Evolutionary conservation across 78 protist genomes (phyloP), one percentile per base, ranked within the genome.

Genomic region (Dictyostelium purpureum): DNA sequence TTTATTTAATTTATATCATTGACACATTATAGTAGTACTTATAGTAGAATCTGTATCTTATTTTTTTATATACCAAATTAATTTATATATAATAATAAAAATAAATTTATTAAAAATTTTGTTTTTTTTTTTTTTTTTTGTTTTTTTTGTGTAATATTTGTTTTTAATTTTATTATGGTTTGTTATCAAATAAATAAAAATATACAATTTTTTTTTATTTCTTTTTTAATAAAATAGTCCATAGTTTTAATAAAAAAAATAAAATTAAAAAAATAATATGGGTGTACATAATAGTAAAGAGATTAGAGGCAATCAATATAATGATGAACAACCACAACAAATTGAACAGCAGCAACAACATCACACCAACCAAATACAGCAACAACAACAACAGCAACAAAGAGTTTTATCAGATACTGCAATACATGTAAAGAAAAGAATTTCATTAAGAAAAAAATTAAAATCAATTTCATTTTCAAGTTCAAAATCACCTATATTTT

Each of bases 391-490:
- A 47, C 10, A 11, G 28, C 1, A 28, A 31, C 42, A 14, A 11
- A 59, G 69, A 59, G 69, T 59, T 14, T 59, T 59, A 59, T 26
- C 38, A 26, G 69, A 59, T 1, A 28, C 24, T 59, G 24, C 69
- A 28, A 26, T 59, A n/a, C 21, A 59, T 59, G 0, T 59, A 31
- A 59, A 59, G 31, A 59, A 28, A 24, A 59, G 31, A 28, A 59
- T 28, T 12, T 59, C 24, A 14, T 7, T 59, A 4, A 16, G 28
- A 59, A 59, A 59, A 38, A 59, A 59, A 59, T 28, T 59, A 4
- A 59, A 59, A 59, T 59, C 69, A 59, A 59, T 59, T 28, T 59
- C 69, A 59, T 59, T 59, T 31, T 59, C 69, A 28, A 59, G 69
- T 59, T 59, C 28, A 28, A 59, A 59, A 59, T 59, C 69, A 28